Evolutionary conservation across 176 grass and related monocot genomes (phyloP).

Genomic region (Ensete glaucum): DNA sequence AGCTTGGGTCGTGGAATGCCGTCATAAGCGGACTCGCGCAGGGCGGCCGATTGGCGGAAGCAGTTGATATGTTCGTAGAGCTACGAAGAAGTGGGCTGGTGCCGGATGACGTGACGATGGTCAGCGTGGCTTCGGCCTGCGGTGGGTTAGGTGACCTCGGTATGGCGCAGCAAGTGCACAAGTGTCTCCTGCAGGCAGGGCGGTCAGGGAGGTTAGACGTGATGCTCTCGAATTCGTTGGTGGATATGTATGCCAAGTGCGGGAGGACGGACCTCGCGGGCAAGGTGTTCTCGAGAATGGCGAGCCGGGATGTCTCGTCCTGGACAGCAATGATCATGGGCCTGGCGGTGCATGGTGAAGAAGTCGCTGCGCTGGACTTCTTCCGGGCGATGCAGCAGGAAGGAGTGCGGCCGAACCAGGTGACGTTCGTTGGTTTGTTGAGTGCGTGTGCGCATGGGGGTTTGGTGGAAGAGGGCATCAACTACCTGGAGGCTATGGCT

Average conservation of each 20-base stretch:
- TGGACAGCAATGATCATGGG: slow-evolving; percentile 44
- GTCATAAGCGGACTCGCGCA: slow-evolving; percentile 29
- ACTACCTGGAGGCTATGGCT: slow-evolving; percentile 33
- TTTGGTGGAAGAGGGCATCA: slow-evolving; percentile 20
- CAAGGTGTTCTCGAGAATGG: slow-evolving; percentile 27
- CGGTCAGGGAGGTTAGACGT: slow-evolving; percentile 21
- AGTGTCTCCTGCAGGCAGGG: slow-evolving; percentile 29
- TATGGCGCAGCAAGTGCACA: slow-evolving; percentile 32
- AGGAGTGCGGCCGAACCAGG: slow-evolving; percentile 26
- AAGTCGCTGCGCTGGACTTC: slow-evolving; percentile 18
- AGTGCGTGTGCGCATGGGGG: slow-evolving; percentile 30
- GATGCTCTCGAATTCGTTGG: slow-evolving; percentile 28
- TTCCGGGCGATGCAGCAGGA: slow-evolving; percentile 32
- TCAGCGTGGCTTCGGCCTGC: slow-evolving; percentile 28
- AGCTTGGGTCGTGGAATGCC: slow-evolving; percentile 35
- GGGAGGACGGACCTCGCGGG: slow-evolving; percentile 26
- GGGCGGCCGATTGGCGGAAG: slow-evolving; percentile 11
- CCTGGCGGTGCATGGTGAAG: slow-evolving; percentile 31
- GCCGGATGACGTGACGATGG: slow-evolving; percentile 37
- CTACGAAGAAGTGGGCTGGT: slow-evolving; percentile 12
- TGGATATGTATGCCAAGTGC: slow-evolving; percentile 39
- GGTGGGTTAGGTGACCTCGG: slow-evolving; percentile 20
- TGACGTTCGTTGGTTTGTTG: slow-evolving; percentile 30
- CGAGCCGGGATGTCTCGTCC: slow-evolving; percentile 17
- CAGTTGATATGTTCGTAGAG: slow-evolving; percentile 23